These are phyloP conservation scores for Sporobolomyces pararoseus DNA, from an alignment of 768 basidiomycete genomes.

Conservation along the genomic window DNA sequence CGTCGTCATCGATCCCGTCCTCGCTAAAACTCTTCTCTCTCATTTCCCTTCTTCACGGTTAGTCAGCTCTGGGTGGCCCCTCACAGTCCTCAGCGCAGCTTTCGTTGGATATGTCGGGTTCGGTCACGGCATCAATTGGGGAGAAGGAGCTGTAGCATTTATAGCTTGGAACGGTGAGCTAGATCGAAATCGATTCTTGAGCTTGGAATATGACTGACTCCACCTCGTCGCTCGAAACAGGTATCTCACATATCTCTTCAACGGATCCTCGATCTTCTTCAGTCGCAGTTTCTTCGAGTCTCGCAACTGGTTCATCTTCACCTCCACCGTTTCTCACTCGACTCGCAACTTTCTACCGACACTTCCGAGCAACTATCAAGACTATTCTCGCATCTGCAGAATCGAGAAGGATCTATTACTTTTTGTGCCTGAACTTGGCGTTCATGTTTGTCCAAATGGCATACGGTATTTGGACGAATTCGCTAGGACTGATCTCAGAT, in stretches of 20 bases:
- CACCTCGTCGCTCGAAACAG: conserved; percentile 12
- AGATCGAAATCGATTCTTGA: neutral
- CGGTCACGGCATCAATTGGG: conserved; percentile 56
- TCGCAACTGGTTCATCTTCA: conserved; percentile 33
- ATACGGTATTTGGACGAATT: conserved; percentile 97
- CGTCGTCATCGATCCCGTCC: conserved; percentile 40
- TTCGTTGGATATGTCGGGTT: conserved; percentile 64
- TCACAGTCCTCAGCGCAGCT: conserved; percentile 58
- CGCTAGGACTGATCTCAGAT: conserved; percentile 90
- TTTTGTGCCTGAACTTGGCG: conserved; percentile 84
- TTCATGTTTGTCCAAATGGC: conserved; percentile 96
- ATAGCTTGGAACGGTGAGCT: conserved; percentile 65
- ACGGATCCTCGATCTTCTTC: conserved; percentile 39
- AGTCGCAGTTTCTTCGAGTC: conserved; percentile 15
- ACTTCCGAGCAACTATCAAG: conserved; percentile 63
- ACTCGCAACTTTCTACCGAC: conserved; percentile 45
- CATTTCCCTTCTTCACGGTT: conserved; percentile 58
- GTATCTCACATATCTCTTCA: conserved; percentile 40
- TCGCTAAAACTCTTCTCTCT: conserved; percentile 24
- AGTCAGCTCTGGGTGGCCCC: conserved; percentile 59
- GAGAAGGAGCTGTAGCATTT: conserved; percentile 59
- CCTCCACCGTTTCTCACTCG: conserved; percentile 19
- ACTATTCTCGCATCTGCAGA: conserved; percentile 86
- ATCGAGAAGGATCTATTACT: conserved; percentile 93
- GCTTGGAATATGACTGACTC: no score